Evolutionary conservation across 129 eudicot genomes (phyloP).

Genomic region (Escallonia herrerae): DNA sequence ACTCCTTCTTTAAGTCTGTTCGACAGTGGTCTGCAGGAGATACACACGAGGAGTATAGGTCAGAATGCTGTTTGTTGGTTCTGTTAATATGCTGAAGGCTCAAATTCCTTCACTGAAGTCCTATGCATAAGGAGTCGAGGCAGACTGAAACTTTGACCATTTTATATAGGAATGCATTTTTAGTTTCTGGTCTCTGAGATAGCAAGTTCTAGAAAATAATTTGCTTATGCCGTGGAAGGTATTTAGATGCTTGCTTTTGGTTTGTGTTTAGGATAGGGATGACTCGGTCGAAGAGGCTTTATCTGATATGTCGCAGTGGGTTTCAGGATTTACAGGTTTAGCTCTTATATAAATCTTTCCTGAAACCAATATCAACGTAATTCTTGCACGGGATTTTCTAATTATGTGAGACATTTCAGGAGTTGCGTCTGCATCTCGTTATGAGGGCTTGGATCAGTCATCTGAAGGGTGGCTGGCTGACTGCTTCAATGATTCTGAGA

Average conservation of each 20-base stretch:
- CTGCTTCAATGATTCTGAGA: conserved; percentile 64
- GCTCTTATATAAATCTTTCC: neutral
- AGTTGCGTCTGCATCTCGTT: conserved; percentile 41
- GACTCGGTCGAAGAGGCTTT: conserved; percentile 55
- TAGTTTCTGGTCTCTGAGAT: too few relatives aligned
- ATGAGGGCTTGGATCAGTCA: conserved; percentile 49
- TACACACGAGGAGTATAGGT: too few relatives aligned
- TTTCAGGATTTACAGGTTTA: conserved; percentile 69
- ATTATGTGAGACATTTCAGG: conserved; percentile 26
- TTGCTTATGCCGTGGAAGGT: neutral
- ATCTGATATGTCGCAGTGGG: conserved; percentile 76
- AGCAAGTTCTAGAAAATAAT: too few relatives aligned
- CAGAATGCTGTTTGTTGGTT: too few relatives aligned
- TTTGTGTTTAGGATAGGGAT: conserved; percentile 44
- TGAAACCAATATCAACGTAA: neutral
- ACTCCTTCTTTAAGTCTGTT: too few relatives aligned
- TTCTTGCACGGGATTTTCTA: neutral
- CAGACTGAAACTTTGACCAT: too few relatives aligned
- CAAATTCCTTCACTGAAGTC: too few relatives aligned
- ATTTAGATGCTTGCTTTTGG: neutral
- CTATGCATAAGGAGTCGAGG: too few relatives aligned
- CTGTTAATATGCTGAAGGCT: too few relatives aligned
- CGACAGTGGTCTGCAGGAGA: too few relatives aligned
- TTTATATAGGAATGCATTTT: too few relatives aligned
- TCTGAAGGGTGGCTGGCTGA: conserved; percentile 79